phyloP scores from a whole-genome alignment of 2,329 filamentous ascomycete species.

The Xylaria sp. region DNA sequence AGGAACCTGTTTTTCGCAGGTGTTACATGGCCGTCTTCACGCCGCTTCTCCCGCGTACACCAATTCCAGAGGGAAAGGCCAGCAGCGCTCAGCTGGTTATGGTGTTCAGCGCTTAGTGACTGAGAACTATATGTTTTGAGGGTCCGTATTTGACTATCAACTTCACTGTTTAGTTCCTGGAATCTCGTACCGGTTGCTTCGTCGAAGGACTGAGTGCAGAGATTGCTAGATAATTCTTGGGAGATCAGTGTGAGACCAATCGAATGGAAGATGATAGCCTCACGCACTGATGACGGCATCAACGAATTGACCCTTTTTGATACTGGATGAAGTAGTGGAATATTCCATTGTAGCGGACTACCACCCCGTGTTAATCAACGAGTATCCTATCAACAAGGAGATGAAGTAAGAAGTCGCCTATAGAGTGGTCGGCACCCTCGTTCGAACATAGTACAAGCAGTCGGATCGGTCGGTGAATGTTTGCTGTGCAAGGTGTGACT shows the following conservation, averaged over 20 bases:
- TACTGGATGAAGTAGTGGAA: conserved; percentile 12
- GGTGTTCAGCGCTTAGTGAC: conserved; percentile 46
- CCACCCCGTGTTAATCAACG: background rate
- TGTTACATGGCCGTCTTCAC: conserved; percentile 43
- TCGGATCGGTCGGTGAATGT: background rate
- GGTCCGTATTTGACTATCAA: conserved; percentile 53
- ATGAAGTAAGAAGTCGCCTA: background rate
- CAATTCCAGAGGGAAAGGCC: conserved; percentile 74
- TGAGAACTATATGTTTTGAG: conserved; percentile 49
- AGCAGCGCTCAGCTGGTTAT: conserved; percentile 62
- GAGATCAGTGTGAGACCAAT: conserved; percentile 15
- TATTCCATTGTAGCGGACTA: conserved; percentile 26
- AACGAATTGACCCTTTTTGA: conserved; percentile 20
- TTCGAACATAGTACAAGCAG: background rate
- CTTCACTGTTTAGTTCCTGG: conserved; percentile 52
- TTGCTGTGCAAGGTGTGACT: background rate
- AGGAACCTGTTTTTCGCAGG: conserved; percentile 49
- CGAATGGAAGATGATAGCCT: background rate
- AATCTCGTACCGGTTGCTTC: conserved; percentile 43
- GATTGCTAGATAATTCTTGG: conserved; percentile 43
- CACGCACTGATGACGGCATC: conserved; percentile 33
- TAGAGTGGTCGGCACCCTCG: background rate
- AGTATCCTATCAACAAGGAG: background rate
- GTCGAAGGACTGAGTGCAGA: conserved; percentile 45
- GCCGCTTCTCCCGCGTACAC: conserved; percentile 62